A percentile compares a stretch with the other conserved stretches of the same genome.
Conservation (phyloP, 495 filamentous ascomycete species). For the Aspergillus asperescens region DNA sequence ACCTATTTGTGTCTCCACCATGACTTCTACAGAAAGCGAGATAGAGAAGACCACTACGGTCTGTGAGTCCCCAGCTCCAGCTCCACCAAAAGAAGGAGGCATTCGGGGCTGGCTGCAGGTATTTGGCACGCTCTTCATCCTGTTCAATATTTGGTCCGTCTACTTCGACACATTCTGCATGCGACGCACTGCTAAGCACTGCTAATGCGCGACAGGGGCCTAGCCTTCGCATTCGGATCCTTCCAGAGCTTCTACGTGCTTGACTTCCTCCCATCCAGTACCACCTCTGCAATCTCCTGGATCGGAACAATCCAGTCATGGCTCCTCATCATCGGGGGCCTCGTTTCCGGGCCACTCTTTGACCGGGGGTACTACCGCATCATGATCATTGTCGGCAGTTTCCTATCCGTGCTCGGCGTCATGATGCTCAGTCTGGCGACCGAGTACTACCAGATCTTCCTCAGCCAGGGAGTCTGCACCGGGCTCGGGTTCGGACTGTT, state of each 20-base stretch:
- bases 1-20: too few species aligned
- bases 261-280: slow-evolving; percentile 18
- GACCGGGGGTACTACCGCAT: slow-evolving; percentile 35
- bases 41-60: background rate
- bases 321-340: slow-evolving; percentile 34
- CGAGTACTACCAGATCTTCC: slow-evolving; percentile 30
- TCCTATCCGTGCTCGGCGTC: slow-evolving; percentile 34
- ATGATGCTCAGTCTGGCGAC: slow-evolving; percentile 38
- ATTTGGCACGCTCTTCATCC: slow-evolving; percentile 22
- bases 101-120: slow-evolving; percentile 22
- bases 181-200: too few species aligned
- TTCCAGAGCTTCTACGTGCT: slow-evolving; percentile 43
- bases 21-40: background rate
- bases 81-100: slow-evolving; percentile 3
- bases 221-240: slow-evolving; percentile 37
- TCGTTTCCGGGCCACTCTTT: slow-evolving; percentile 39
- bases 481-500: slow-evolving; percentile 34
- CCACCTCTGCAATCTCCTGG: slow-evolving; percentile 38
- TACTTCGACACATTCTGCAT: background rate
- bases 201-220: slow-evolving; percentile 30
- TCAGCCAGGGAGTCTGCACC: slow-evolving; percentile 33
- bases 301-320: slow-evolving; percentile 41
- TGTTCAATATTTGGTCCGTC: background rate
- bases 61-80: background rate
- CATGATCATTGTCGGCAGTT: slow-evolving; percentile 24